Percentiles rank a stretch among this genome's conserved stretches.
Conservation (phyloP, 2,329 filamentous ascomycete genomes). For the Cryphonectria japonica region DNA sequence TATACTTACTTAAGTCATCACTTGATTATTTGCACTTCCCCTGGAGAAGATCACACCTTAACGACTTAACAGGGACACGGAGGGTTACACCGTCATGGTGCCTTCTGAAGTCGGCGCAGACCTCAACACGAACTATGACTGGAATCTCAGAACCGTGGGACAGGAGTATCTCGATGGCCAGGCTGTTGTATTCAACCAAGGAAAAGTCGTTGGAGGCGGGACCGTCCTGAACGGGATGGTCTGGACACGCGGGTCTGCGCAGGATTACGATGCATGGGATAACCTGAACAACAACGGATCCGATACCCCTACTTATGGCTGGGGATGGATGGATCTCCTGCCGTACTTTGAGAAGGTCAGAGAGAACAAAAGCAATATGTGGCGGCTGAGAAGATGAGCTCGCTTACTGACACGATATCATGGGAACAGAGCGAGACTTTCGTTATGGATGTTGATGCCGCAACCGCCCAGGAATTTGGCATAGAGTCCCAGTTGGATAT, state of each 20-base stretch:
- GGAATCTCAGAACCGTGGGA: conserved; percentile 37
- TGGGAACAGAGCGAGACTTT: conserved; percentile 43
- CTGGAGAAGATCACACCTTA: background rate
- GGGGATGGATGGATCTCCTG: conserved; percentile 48
- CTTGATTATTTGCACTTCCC: background rate
- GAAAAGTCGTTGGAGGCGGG: conserved; percentile 45
- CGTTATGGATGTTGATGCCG: conserved; percentile 33
- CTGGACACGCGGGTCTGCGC: conserved; percentile 44
- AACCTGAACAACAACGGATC: conserved; percentile 43
- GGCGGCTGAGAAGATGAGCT: background rate
- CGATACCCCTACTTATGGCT: conserved; percentile 30
- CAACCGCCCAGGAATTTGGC: conserved; percentile 32
- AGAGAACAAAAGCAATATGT: background rate
- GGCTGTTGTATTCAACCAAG: conserved; percentile 41
- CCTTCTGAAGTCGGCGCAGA: conserved; percentile 31
- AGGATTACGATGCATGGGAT: conserved; percentile 49
- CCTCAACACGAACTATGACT: conserved; percentile 33
- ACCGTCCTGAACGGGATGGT: conserved; percentile 47
- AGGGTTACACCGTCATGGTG: conserved; percentile 28
- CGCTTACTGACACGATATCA: background rate
- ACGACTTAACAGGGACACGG: conserved; percentile 20
- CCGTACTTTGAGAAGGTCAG: conserved; percentile 54
- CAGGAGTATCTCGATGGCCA: conserved; percentile 42
- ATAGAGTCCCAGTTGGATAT: conserved; percentile 36
- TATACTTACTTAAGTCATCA: background rate